Conservation (phyloP, 371 early-diverging fungal species). For the Homolaphlyctis polyrhiza region DNA sequence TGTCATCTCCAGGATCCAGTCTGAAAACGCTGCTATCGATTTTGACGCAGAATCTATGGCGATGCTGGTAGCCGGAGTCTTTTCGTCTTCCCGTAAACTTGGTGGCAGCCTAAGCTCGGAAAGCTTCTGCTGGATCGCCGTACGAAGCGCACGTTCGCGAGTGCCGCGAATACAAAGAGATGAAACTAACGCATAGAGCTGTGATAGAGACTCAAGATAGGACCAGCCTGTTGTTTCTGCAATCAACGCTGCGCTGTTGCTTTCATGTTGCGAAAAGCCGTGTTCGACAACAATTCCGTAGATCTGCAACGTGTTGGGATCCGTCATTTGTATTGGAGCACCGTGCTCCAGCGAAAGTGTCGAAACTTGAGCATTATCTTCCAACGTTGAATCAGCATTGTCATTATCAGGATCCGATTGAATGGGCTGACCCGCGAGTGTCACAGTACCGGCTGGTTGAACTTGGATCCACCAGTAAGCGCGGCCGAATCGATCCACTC, state of each 20-base stretch:
- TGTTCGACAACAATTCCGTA: slow-evolving; percentile 4
- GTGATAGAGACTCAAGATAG: not conserved
- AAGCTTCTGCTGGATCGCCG: not conserved
- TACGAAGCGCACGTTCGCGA: not conserved
- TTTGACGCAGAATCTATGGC: no score
- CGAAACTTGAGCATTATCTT: no score
- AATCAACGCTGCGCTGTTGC: not conserved
- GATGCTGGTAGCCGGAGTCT: no score
- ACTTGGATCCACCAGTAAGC: slow-evolving; percentile 3
- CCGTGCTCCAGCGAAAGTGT: not conserved
- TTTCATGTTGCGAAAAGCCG: not conserved
- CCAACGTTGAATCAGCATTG: no score
- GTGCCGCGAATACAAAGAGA: not conserved
- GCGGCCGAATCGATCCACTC: not conserved
- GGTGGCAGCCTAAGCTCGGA: not conserved
- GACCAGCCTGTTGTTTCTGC: not conserved
- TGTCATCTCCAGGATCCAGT: no score
- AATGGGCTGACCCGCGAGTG: no score
- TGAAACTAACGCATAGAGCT: not conserved
- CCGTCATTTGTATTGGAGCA: no score
- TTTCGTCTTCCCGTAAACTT: no score
- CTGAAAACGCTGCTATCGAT: no score
- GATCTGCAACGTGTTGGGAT: not conserved
- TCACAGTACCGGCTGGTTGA: no score
- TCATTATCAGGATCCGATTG: no score